phyloP scores from a whole-genome alignment of 2,329 filamentous ascomycete genomes.

The Diaporthe caulivora region DNA sequence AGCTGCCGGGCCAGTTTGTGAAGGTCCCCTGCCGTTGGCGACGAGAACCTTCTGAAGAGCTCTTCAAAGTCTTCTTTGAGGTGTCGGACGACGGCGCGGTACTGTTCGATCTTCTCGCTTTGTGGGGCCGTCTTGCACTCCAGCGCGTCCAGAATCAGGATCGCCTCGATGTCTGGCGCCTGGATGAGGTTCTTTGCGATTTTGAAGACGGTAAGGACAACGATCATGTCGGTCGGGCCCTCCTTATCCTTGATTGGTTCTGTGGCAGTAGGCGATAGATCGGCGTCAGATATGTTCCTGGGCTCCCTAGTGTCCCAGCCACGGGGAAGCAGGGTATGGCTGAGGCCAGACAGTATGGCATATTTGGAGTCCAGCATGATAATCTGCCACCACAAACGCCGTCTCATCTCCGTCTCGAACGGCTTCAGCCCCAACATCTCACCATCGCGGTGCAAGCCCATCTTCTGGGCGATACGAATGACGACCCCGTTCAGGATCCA shows the following conservation, averaged over 20 bases:
- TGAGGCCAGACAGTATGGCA: conserved; percentile 69
- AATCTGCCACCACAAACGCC: conserved; percentile 76
- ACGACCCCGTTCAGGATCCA: conserved; percentile 73
- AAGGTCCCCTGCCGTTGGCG: conserved; percentile 63
- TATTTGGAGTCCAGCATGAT: conserved; percentile 69
- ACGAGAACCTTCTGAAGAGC: conserved; percentile 63
- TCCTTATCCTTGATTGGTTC: conserved; percentile 64
- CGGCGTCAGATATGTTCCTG: conserved; percentile 69
- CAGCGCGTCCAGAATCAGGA: conserved; percentile 60
- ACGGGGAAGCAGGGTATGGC: conserved; percentile 63
- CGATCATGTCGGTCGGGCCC: conserved; percentile 72
- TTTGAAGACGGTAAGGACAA: conserved; percentile 63
- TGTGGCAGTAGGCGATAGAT: conserved; percentile 66
- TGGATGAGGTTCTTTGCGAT: conserved; percentile 64
- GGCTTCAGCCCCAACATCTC: conserved; percentile 66
- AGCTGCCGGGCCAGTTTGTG: conserved; percentile 64
- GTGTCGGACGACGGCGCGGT: conserved; percentile 55
- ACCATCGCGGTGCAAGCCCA: conserved; percentile 75
- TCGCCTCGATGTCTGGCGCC: conserved; percentile 61
- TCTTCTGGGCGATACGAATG: conserved; percentile 74
- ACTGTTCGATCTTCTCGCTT: conserved; percentile 54
- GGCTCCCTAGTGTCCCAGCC: conserved; percentile 69
- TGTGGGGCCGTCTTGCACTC: conserved; percentile 45
- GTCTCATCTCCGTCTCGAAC: conserved; percentile 76
- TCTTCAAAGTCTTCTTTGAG: conserved; percentile 58